These are phyloP conservation scores for Hibiscus tridactylites DNA, from an alignment of 345 rosid species.

Conservation along the genomic window DNA sequence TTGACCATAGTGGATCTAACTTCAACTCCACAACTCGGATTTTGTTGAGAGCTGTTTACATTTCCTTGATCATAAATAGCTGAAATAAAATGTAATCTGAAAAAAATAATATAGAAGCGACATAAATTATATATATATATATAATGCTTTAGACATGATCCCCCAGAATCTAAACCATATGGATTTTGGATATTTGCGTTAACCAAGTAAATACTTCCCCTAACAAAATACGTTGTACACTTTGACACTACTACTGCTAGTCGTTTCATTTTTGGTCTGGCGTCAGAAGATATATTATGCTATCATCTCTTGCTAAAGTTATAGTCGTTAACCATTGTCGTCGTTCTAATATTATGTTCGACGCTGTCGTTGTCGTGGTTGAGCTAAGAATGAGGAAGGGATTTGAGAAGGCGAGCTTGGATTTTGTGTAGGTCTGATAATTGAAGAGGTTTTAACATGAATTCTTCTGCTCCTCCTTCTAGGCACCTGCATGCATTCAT, in stretches of 20 bases:
- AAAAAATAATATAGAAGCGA: too few species aligned
- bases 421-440: constrained; percentile 46
- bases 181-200: background rate
- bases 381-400: constrained; percentile 15
- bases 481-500: constrained; percentile 29
- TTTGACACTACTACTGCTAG: constrained; percentile 18
- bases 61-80: too few species aligned
- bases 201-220: background rate
- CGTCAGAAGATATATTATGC: constrained; percentile 21
- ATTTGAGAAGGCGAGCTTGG: constrained; percentile 32
- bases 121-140: too few species aligned
- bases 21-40: too few species aligned
- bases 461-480: constrained; percentile 58
- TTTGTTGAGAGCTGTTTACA: too few species aligned
- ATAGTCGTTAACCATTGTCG: constrained; percentile 5
- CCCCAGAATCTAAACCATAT: background rate
- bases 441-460: constrained; percentile 45
- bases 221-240: background rate
- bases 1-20: background rate
- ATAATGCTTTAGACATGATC: background rate
- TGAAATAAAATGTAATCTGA: too few species aligned
- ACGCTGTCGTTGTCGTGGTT: background rate
- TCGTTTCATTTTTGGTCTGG: constrained; percentile 31
- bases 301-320: constrained; percentile 31
- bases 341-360: background rate